Conservation (phyloP, 116 monocot species). For the Papilionanthe hybrid region DNA sequence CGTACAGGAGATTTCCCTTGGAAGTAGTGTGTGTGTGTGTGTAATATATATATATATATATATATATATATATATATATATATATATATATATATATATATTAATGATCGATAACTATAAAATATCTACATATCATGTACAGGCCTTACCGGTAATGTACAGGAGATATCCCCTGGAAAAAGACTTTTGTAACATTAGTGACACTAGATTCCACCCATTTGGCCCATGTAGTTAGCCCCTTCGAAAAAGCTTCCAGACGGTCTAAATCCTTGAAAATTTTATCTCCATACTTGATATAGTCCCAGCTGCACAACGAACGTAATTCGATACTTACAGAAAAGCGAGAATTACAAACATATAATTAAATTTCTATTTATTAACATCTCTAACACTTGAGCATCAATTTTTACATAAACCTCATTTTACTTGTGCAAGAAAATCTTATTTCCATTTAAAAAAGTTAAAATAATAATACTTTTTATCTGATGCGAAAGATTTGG, state of each 20-base stretch:
- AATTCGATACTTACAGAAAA: neutral
- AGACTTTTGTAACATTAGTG: slow-evolving; percentile 54
- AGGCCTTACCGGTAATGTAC: slow-evolving; percentile 68
- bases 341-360: too few relatives aligned
- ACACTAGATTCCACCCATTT: slow-evolving; percentile 79
- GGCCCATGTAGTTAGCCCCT: slow-evolving; percentile 76
- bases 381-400: too few relatives aligned
- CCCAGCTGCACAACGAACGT: slow-evolving; percentile 57
- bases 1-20: too few relatives aligned
- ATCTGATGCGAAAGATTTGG: too few relatives aligned
- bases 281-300: slow-evolving; percentile 63
- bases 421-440: too few relatives aligned
- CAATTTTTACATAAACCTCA: too few relatives aligned
- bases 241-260: slow-evolving; percentile 68
- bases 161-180: slow-evolving; percentile 92
- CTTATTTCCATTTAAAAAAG: too few relatives aligned
- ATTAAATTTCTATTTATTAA: neutral
- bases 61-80: too few relatives aligned
- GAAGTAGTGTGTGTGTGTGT: too few relatives aligned
- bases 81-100: neutral
- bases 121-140: neutral
- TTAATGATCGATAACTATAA: too few relatives aligned
- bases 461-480: too few relatives aligned
- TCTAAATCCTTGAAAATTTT: slow-evolving; percentile 64
- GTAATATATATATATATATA: too few relatives aligned